Percentiles rank a stretch among this genome's conserved stretches.
phyloP scores from a whole-genome alignment of 1,284 basidiomycete genomes.

The Inonotus hispidus region DNA sequence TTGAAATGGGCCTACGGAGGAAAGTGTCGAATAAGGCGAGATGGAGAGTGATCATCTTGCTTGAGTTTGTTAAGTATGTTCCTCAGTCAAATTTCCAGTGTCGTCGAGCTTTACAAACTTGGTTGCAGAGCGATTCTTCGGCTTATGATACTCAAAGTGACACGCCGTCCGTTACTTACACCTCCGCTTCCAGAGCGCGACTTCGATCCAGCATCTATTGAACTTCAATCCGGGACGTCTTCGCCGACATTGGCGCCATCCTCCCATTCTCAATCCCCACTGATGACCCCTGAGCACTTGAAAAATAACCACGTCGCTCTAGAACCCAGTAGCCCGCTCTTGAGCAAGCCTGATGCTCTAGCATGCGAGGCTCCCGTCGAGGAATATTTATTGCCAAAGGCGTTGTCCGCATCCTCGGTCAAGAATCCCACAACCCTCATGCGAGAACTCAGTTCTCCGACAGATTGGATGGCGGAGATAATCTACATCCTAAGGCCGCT shows the following conservation, averaged over 20 bases:
- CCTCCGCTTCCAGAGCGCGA: conserved; percentile 82
- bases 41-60: conserved; percentile 68
- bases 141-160: conserved; percentile 63
- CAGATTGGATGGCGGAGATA: conserved; percentile 67
- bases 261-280: conserved; percentile 42
- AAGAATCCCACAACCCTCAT: conserved; percentile 63
- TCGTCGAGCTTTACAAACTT: not conserved
- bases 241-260: conserved; percentile 56
- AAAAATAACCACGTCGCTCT: conserved; percentile 72
- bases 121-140: conserved; percentile 62
- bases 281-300: conserved; percentile 65
- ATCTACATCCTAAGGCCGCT: conserved; percentile 65
- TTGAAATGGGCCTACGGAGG: conserved; percentile 82
- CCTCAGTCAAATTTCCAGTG: not conserved
- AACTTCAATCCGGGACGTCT: conserved; percentile 47
- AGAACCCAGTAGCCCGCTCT: conserved; percentile 46
- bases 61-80: conserved; percentile 77
- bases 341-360: conserved; percentile 46
- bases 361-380: conserved; percentile 55
- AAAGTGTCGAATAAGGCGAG: conserved; percentile 54
- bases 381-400: conserved; percentile 75
- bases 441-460: conserved; percentile 49
- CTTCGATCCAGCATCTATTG: conserved; percentile 67
- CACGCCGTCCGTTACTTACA: conserved; percentile 66
- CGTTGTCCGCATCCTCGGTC: conserved; percentile 63